Base-by-base conservation (phyloP, 768 basidiomycete genomes). In the Podaxis sp. region DNA sequence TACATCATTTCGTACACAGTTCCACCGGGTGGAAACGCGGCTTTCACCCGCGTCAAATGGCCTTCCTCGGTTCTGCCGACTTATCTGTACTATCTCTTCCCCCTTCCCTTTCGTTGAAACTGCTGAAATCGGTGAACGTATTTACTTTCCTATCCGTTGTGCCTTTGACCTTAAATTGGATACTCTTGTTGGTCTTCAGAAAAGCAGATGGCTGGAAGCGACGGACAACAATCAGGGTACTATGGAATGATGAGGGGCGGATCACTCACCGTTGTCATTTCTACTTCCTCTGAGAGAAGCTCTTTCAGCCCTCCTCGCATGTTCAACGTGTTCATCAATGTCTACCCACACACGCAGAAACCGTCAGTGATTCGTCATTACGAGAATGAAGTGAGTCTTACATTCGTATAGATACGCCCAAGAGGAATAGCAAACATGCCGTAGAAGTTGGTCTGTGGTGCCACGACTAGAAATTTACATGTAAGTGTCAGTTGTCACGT, bases 401-500 rank as follows among this genome's bases (percentile, higher is more conserved):
- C 82, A 61, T 83, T 83, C 5, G 80, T 81, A 64, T 83, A 83
- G 57, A 83, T 76, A 17, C 75, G 73, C 4, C 75, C 75, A 17
- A 76, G 68, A 12, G 75, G 75, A 52, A 71, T 74, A 15, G 74
- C 72, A 44, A 75, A 76, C 71, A 76, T 72, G 24, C 74, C 72
- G 46, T 75, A 75, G n/a, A 76, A 63, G 42, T 73, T 71, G 12
- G 73, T 73, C 19, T 78, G 58, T 36, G 72, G 69, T 42, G 76
- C 68, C 8, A 80, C 68, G 39, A 74, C 65, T 66, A 38, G 8
- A 11, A 5, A 11, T 24, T 22, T 36, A 26, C 12, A 12, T 22
- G 7, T n/a, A 6, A 39, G 19, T 19, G 4, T 8, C 19, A 15
- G n/a, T 19, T 46, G 17, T n/a, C n/a, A 46, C 13, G 19, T n/a